Evolutionary conservation across 345 rosid species (phyloP).

Genomic region (Chamaenerion angustifolium): DNA sequence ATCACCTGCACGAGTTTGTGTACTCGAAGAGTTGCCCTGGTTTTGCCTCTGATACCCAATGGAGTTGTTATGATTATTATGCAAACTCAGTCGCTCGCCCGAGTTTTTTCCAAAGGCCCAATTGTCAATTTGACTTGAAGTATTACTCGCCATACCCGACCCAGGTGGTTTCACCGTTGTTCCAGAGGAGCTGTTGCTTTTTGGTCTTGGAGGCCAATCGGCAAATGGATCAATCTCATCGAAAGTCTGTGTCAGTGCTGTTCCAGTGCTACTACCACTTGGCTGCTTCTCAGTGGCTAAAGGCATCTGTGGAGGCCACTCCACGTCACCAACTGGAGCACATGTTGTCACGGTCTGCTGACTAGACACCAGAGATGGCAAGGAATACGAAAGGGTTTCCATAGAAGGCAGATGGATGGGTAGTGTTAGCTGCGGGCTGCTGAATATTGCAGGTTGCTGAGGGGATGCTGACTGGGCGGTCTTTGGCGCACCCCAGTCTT

Average conservation of each 20-base stretch:
- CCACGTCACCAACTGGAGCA: slow-evolving; percentile 63
- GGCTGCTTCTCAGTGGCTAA: slow-evolving; percentile 27
- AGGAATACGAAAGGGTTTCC: slow-evolving; percentile 25
- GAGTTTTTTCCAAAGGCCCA: slow-evolving; percentile 44
- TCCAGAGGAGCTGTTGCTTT: slow-evolving; percentile 20
- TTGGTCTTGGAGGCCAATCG: slow-evolving; percentile 72
- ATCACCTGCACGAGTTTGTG: slow-evolving; percentile 32
- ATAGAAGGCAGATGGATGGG: slow-evolving; percentile 22
- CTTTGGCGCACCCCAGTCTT: slow-evolving; percentile 61
- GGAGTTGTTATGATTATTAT: slow-evolving; percentile 25
- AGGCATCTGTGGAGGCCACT: slow-evolving; percentile 79
- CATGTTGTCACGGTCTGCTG: slow-evolving; percentile 38
- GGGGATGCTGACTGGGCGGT: slow-evolving; percentile 20
- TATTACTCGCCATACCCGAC: slow-evolving; percentile 15
- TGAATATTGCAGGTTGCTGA: background rate
- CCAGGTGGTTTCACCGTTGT: slow-evolving; percentile 11
- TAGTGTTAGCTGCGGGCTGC: slow-evolving; percentile 10
- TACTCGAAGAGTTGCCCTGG: slow-evolving; percentile 24
- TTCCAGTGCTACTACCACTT: slow-evolving; percentile 13
- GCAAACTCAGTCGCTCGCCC: slow-evolving; percentile 20
- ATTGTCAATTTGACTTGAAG: slow-evolving; percentile 12
- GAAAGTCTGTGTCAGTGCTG: slow-evolving; percentile 28
- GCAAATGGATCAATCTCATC: slow-evolving; percentile 88
- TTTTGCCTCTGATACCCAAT: slow-evolving; percentile 40
- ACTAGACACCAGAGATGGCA: slow-evolving; percentile 20